Conservation (phyloP, 306 rosid species). For the Cicer cuneatum region DNA sequence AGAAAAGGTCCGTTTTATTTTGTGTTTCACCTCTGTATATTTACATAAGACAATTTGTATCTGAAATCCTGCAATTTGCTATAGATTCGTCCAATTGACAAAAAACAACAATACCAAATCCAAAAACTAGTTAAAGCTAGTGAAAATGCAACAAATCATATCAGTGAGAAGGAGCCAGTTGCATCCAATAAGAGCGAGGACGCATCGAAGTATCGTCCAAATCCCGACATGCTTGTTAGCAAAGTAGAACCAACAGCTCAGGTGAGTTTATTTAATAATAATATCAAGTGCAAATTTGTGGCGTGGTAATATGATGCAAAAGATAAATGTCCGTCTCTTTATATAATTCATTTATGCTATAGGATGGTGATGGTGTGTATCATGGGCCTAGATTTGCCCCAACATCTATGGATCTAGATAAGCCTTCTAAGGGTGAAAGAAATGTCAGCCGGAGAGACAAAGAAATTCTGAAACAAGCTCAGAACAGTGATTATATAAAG, state of each 20-base stretch:
- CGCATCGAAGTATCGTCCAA: conserved; percentile 74
- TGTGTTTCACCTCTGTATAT: not conserved
- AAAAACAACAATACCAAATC: conserved; percentile 86
- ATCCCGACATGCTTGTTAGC: conserved; percentile 76
- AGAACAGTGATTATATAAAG: conserved; percentile 63
- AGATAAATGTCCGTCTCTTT: conserved; percentile 11
- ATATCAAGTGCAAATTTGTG: not conserved
- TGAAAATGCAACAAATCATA: conserved; percentile 49
- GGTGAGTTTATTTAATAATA: conserved; percentile 48
- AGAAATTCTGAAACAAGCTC: conserved; percentile 63
- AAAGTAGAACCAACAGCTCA: conserved; percentile 50
- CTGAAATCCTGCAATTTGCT: conserved; percentile 31
- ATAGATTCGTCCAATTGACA: conserved; percentile 90
- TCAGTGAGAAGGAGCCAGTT: conserved; percentile 51
- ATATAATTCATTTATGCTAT: conserved; percentile 38
- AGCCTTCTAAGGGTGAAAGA: conserved; percentile 64
- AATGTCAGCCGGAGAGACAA: conserved; percentile 74
- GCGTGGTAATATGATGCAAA: conserved; percentile 23
- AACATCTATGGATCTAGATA: conserved; percentile 70
- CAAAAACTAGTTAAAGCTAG: conserved; percentile 75
- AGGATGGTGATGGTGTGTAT: conserved; percentile 61
- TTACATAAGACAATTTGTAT: not conserved
- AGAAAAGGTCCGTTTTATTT: conserved; percentile 70
- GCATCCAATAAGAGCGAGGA: conserved; percentile 58
- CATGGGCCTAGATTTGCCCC: conserved; percentile 73